These are phyloP conservation scores for Lasiosphaeria miniovina DNA, from an alignment of 495 filamentous ascomycete species.

Conservation along the genomic window DNA sequence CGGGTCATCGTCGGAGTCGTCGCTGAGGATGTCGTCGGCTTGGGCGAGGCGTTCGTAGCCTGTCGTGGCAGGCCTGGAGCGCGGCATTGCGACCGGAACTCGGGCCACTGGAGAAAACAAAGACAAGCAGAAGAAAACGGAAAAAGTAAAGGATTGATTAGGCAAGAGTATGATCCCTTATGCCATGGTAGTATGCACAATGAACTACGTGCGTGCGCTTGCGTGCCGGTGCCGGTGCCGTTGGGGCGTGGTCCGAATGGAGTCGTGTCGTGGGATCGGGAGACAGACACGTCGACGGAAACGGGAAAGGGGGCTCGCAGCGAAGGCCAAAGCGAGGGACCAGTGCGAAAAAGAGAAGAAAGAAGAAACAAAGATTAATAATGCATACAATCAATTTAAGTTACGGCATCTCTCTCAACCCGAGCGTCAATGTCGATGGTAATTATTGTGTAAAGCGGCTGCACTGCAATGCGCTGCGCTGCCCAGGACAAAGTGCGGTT, in stretches of 20 bases:
- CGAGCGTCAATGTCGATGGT: too few species aligned
- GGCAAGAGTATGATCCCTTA: background rate
- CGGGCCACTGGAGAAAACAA: background rate
- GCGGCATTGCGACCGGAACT: conserved; percentile 29
- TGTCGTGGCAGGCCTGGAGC: conserved; percentile 68
- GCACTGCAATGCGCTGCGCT: too few species aligned
- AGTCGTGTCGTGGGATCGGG: too few species aligned
- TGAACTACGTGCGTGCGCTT: background rate
- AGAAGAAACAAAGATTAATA: background rate
- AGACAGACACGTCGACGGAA: background rate
- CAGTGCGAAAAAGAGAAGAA: background rate
- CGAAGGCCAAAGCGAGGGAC: background rate
- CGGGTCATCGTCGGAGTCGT: conserved; percentile 65
- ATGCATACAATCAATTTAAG: background rate
- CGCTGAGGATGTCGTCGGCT: conserved; percentile 73
- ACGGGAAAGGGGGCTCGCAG: background rate
- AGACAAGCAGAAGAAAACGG: background rate
- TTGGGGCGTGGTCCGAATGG: background rate
- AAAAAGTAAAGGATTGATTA: background rate
- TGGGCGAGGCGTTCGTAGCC: conserved; percentile 92
- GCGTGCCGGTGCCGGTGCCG: background rate
- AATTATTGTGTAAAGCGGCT: too few species aligned
- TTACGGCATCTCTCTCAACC: too few species aligned
- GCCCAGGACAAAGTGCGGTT: too few species aligned
- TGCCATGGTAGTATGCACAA: background rate